Percentiles rank a stretch among this genome's conserved stretches.
These are phyloP conservation scores for Stentor coeruleus DNA, from an alignment of 73 alveolate genomes.

Conservation along the genomic window DNA sequence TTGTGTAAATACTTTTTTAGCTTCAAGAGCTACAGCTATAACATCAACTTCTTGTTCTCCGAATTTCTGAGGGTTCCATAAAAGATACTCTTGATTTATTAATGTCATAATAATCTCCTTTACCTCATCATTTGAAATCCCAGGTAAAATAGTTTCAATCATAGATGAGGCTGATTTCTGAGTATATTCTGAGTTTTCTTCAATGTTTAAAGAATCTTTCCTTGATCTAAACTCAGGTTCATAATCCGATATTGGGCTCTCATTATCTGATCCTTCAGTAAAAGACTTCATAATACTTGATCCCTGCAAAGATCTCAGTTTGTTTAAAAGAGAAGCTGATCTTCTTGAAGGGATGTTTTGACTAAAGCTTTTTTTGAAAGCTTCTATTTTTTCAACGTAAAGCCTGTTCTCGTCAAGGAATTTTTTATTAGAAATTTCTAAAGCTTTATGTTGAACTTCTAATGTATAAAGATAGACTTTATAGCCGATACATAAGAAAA, in stretches of 20 bases:
- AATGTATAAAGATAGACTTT: not conserved
- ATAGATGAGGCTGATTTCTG: not conserved
- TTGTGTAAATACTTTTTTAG: not conserved
- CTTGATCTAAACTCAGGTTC: not conserved
- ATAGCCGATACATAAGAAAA: no score
- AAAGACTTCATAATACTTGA: not conserved
- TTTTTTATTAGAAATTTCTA: not conserved
- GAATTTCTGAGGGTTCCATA: slow-evolving; percentile 7
- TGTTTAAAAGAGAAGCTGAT: not conserved
- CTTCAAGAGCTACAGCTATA: not conserved
- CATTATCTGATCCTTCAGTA: not conserved
- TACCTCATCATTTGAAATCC: not conserved
- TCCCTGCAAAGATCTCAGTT: no score
- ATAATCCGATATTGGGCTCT: not conserved
- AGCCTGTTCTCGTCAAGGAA: not conserved
- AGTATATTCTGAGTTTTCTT: not conserved
- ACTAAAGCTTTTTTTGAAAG: not conserved
- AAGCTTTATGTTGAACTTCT: not conserved
- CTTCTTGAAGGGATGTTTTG: not conserved
- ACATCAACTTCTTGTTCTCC: not conserved
- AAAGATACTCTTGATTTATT: not conserved
- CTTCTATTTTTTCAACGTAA: not conserved
- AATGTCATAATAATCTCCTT: not conserved
- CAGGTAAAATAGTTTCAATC: not conserved
- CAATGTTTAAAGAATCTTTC: not conserved